Evolutionary conservation across 2,329 filamentous ascomycete genomes (phyloP), one percentile per base, ranked within the genome.

Genomic region (Herpotrichia juniperi): DNA sequence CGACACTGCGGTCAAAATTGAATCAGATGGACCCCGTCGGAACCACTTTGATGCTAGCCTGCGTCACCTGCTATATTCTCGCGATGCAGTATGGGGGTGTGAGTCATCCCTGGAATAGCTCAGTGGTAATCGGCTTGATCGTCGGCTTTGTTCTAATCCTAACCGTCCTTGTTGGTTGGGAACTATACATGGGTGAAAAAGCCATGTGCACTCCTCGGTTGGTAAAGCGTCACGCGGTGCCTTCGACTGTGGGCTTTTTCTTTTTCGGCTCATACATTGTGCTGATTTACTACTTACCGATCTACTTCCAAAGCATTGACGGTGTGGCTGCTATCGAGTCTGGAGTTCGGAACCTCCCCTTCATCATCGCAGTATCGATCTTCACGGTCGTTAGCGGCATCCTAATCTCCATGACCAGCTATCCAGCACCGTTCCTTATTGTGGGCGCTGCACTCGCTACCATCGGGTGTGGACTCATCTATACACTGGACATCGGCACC

Each of bases 301-400:
- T 81, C 30, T 80, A 78, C 59, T 81, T 81, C 65, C 79, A 81
- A 60, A 62, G 67, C 0, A 69, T 79, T 10, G 61, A 66, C 16
- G 64, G 66, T 26, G 63, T 67, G 8, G 64, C 50, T 8, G 64
- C 78, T 1, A 60, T 66, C 9, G 49, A 63, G 17, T 74, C 69
- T 1, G 78, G 78, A 2, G 65, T 80, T 14, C 64, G 69, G 21
- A 78, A 76, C 44, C 57, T 80, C 8, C 73, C 77, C 6, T 57
- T 78, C 19, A 67, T 80, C 17, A 59, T 61, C n/a, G 59, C 67
- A n/a, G 17, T 54, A 12, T 31, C 42, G 4, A 9, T 55, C 11
- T 66, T 78, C 39, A 74, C 73, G 17, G 76, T 76, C 32, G 67
- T 54, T 24, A 14, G 75, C 11, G 68, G 68, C 28, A 46, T 49